A percentile compares a stretch with the other conserved stretches of the same genome.
Evolutionary conservation across 2,329 filamentous ascomycete genomes (phyloP).

Genomic region (Ceratocystis lukuohia): DNA sequence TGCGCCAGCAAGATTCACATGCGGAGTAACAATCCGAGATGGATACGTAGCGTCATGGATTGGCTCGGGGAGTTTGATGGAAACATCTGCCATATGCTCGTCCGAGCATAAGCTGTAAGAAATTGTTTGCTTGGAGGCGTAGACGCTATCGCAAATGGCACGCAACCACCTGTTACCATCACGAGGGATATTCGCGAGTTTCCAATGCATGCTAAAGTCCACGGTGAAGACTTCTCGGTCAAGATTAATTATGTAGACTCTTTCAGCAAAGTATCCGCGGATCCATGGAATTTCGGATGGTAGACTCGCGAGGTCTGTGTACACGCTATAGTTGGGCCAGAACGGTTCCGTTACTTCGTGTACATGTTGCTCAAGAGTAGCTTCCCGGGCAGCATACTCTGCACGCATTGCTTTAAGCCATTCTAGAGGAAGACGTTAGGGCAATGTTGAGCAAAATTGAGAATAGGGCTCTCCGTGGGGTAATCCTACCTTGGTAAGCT

Average conservation of each 20-base stretch:
- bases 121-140: conserved; percentile 18
- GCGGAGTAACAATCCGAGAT: conserved; percentile 3
- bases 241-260: conserved; percentile 10
- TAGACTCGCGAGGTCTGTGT: neutral
- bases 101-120: conserved; percentile 10
- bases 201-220: conserved; percentile 20
- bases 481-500: neutral
- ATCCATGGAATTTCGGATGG: neutral
- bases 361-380: neutral
- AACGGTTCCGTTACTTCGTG: too few species aligned
- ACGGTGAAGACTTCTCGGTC: conserved; percentile 22
- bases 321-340: too few species aligned
- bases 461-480: neutral
- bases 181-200: conserved; percentile 20
- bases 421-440: neutral
- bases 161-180: conserved; percentile 17
- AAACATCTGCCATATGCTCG: conserved; percentile 8
- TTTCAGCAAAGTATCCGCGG: neutral
- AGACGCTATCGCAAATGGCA: conserved; percentile 15
- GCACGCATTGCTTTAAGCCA: neutral
- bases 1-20: neutral
- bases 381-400: neutral
- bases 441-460: neutral
- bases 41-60: conserved; percentile 3
- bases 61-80: conserved; percentile 17